Base-by-base conservation (phyloP, 306 rosid species). In the Vigna mungo region DNA sequence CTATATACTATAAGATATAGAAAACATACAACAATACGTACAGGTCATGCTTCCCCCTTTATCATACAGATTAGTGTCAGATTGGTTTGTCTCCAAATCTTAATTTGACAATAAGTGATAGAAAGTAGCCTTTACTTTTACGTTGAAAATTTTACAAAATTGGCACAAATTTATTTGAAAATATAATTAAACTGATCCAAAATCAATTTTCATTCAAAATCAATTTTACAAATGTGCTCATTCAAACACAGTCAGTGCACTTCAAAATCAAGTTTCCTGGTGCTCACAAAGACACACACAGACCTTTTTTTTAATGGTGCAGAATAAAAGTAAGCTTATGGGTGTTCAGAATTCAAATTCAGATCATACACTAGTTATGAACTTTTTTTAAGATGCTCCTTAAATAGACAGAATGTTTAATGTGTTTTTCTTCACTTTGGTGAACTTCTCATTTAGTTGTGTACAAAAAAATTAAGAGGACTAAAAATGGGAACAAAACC, bases 391-490 rank as follows among this genome's bases (percentile, higher is more conserved):
- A 44, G 0, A 43, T 43, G 37, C 53, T 11, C 39, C 34, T 43
- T 44, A 20, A 43, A 67, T 44, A 18, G 13, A 20, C 32, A 44
- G 25, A 21, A 25, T 46, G 18, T 16, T 6, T 25, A 68, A 47
- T 0, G 25, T 48, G 44, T 27, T 68, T 68, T 5, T 68, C 20
- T 27, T 46, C 74, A 43, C 44, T 68, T 48, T 16, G 9, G 58
- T 48, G 59, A 47, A 74, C 39, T 53, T 74, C 18, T 21, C 53
- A 23, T 71, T 55, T 11, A 58, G 43, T 49, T 17, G 53, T 65
- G 56, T 60, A 60, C 6, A 25, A 53, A 47, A n/a, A 47, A n/a
- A 43, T 46, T 58, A 39, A 8, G 52, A 90, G 81, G 17, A 12
- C 53, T 37, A 43, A 46, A 36, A 67, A 53, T 30, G 20, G 46